phyloP scores from a whole-genome alignment of 352 stramenopile species.

The Lagenidium giganteum region DNA sequence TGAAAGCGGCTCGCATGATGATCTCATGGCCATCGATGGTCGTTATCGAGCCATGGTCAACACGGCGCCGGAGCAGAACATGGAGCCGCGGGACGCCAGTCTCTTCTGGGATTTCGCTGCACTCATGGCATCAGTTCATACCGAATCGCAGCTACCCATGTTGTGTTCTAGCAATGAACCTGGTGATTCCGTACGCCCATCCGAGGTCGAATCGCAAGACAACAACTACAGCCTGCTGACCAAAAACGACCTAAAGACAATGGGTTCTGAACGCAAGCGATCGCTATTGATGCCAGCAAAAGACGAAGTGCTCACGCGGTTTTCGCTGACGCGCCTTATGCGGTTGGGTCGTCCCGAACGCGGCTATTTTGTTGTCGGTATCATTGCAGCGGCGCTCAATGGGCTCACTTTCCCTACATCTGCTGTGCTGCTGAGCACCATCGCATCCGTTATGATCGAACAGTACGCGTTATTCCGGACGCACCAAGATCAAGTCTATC shows the following conservation, averaged over 20 bases:
- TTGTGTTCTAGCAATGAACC: too few species aligned
- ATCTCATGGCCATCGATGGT: slow-evolving; percentile 8
- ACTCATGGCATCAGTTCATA: too few species aligned
- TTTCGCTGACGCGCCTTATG: too few species aligned
- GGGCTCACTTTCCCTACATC: slow-evolving; percentile 30
- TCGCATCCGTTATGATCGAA: slow-evolving; percentile 42
- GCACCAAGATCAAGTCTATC: slow-evolving; percentile 12
- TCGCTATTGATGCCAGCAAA: too few species aligned
- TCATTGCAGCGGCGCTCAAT: slow-evolving; percentile 12
- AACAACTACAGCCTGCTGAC: too few species aligned
- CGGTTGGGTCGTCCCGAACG: slow-evolving; percentile 2
- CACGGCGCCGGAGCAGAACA: slow-evolving; percentile 4
- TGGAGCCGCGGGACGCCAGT: slow-evolving; percentile 15
- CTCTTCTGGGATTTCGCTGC: slow-evolving; percentile 18
- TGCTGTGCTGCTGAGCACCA: slow-evolving; percentile 29
- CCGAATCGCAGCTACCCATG: too few species aligned
- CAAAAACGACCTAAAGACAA: too few species aligned
- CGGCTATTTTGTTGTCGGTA: slow-evolving; percentile 2
- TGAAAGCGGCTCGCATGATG: slow-evolving; percentile 15
- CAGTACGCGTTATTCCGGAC: slow-evolving; percentile 31
- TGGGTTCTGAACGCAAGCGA: too few species aligned
- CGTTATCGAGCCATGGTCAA: too few species aligned
- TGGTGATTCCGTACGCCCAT: too few species aligned
- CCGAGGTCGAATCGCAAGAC: too few species aligned
- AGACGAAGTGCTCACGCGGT: too few species aligned